A percentile compares a stretch with the other conserved stretches of the same genome.
Conservation (phyloP, 495 filamentous ascomycete species). For the Trichoderma erinaceum region DNA sequence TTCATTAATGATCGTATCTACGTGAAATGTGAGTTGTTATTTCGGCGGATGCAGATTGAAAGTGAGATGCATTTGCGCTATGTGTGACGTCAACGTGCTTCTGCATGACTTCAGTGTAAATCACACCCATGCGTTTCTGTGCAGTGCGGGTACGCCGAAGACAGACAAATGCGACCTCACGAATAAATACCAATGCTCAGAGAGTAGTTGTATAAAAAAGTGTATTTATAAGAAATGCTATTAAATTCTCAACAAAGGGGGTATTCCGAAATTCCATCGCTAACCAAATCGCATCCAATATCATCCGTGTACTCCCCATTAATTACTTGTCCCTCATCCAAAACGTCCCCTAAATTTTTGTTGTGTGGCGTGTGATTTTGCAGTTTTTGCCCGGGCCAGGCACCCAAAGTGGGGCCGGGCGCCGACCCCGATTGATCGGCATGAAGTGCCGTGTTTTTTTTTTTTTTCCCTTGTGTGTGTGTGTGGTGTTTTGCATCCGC, state of each 20-base stretch:
- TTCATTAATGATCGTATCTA: background rate
- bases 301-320: background rate
- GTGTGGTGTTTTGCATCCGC: background rate
- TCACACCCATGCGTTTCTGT: background rate
- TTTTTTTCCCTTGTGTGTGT: background rate
- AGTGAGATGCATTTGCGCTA: background rate
- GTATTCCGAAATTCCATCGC: constrained; percentile 11
- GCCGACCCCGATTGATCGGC: constrained; percentile 1
- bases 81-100: constrained; percentile 6
- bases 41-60: no score
- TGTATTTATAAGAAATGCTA: background rate
- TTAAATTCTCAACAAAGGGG: background rate
- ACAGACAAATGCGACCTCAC: no score
- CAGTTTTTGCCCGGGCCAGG: background rate
- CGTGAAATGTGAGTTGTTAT: background rate
- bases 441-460: background rate
- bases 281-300: background rate
- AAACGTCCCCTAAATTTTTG: background rate
- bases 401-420: constrained; percentile 1
- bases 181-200: background rate
- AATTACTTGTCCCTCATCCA: background rate
- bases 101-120: background rate
- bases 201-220: background rate
- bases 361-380: background rate
- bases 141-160: no score